phyloP scores from a whole-genome alignment of 441 rosid species.

The Brassica hybrid region DNA sequence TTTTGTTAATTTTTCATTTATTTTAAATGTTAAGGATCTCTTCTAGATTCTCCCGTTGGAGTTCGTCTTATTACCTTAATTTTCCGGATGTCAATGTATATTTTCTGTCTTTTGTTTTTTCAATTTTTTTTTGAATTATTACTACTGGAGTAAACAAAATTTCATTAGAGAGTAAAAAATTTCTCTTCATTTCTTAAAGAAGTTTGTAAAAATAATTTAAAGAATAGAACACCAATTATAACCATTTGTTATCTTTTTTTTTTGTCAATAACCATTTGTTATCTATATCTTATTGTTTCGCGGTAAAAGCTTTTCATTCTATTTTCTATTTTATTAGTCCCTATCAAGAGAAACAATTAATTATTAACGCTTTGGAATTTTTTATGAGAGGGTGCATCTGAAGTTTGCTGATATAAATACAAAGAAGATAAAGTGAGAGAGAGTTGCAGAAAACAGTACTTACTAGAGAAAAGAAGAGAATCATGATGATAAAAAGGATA shows the following conservation, averaged over 20 bases:
- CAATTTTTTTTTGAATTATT: neutral
- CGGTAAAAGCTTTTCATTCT: neutral
- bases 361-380: neutral
- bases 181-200: neutral
- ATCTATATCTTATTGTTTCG: neutral
- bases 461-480: constrained; percentile 6
- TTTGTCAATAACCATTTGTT: neutral
- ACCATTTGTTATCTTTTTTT: neutral
- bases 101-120: neutral
- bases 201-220: neutral
- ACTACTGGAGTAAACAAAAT: neutral
- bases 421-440: constrained; percentile 29
- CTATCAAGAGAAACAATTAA: constrained; percentile 8
- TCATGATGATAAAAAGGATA: constrained; percentile 55
- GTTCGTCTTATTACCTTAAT: neutral
- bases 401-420: constrained; percentile 25
- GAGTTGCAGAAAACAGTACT: neutral
- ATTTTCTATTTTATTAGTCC: constrained; percentile 1
- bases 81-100: neutral
- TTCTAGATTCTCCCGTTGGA: no score
- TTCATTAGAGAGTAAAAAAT: neutral
- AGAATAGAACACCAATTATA: neutral
- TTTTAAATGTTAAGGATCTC: no score
- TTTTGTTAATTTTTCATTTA: no score
- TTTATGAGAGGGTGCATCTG: constrained; percentile 17